These are phyloP conservation scores for Plasmodium blacklocki DNA, from an alignment of 169 alveolate genomes.

Conservation along the genomic window DNA sequence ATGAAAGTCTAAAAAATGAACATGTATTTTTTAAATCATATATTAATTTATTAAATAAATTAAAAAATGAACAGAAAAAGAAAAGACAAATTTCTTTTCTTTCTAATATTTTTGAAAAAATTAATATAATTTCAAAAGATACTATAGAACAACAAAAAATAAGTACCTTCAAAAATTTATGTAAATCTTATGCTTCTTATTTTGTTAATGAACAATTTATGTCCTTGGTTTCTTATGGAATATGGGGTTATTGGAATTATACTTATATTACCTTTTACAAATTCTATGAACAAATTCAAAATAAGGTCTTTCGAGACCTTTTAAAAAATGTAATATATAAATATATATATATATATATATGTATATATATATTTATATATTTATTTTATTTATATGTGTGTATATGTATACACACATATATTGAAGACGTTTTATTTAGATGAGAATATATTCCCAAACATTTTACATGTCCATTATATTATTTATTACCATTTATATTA, in stretches of 20 bases:
- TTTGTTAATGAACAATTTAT: slow-evolving; percentile 64
- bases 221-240: slow-evolving; percentile 61
- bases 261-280: slow-evolving; percentile 55
- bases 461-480: too few relatives aligned
- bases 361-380: not conserved
- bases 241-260: slow-evolving; percentile 73
- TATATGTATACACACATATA: not conserved
- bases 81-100: slow-evolving; percentile 3
- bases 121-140: not conserved
- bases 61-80: slow-evolving; percentile 17
- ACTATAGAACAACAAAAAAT: slow-evolving; percentile 18
- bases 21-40: not conserved
- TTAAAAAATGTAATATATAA: slow-evolving; percentile 27
- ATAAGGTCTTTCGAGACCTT: slow-evolving; percentile 32
- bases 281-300: slow-evolving; percentile 55
- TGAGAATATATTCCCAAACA: too few relatives aligned
- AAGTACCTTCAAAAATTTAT: slow-evolving; percentile 20
- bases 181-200: slow-evolving; percentile 49
- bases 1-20: slow-evolving; percentile 9
- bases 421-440: too few relatives aligned
- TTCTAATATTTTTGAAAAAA: not conserved
- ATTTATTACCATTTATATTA: too few relatives aligned
- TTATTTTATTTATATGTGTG: too few relatives aligned
- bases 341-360: not conserved
- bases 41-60: slow-evolving; percentile 1